phyloP scores from a whole-genome alignment of 441 rosid genomes.

The Aleurites moluccanus region DNA sequence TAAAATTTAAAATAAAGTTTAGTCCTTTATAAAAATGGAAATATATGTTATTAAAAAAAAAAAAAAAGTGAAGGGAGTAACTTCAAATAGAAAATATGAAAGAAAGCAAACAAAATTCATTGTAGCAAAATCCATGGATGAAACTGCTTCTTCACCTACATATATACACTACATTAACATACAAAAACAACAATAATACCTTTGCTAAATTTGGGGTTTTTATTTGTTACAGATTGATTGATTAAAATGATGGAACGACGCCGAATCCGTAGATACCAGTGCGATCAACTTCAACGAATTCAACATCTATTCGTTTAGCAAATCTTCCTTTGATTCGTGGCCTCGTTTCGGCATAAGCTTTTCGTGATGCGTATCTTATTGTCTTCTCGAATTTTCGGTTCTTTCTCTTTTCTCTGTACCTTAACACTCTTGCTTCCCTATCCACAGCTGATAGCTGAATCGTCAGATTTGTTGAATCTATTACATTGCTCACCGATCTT shows the following conservation, averaged over 20 bases:
- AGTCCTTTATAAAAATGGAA: no score
- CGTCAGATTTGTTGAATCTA: constrained; percentile 47
- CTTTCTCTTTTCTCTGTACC: constrained; percentile 98
- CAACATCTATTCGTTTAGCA: constrained; percentile 70
- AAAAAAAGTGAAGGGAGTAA: no score
- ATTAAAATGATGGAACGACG: constrained; percentile 74
- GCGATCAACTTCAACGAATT: constrained; percentile 53
- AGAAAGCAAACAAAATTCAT: no score
- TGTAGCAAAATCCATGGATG: no score
- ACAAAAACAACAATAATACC: neutral
- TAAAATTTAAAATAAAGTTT: no score
- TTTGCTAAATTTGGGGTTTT: neutral
- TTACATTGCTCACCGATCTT: constrained; percentile 28
- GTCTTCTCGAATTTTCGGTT: constrained; percentile 95
- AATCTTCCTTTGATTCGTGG: constrained; percentile 93
- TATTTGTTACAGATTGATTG: neutral
- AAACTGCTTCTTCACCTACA: neutral
- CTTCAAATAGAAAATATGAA: no score
- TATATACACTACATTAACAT: neutral
- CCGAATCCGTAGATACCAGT: constrained; percentile 57
- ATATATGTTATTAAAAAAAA: no score
- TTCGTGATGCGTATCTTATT: constrained; percentile 87
- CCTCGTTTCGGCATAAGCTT: constrained; percentile 94
- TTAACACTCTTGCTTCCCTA: constrained; percentile 82
- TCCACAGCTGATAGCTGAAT: constrained; percentile 66